Evolutionary conservation across 495 filamentous ascomycete species (phyloP).

Genomic region (Aspergillus egyptiacus): DNA sequence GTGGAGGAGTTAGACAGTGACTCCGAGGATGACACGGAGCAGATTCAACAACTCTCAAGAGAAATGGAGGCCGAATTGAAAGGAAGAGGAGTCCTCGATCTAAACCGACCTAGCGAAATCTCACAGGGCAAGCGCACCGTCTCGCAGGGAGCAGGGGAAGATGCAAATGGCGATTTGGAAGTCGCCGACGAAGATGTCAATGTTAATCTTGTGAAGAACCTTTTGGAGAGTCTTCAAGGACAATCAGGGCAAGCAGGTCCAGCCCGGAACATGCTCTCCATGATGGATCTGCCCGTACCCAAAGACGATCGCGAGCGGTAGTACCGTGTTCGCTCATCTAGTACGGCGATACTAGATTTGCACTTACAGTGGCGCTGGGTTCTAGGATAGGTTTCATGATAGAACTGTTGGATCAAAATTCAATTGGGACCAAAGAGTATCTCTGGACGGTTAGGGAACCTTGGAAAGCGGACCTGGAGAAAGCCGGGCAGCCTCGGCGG

Average conservation of each 20-base stretch:
- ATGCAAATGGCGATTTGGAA: conserved; percentile 25
- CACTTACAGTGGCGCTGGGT: background rate
- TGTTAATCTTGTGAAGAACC: conserved; percentile 81
- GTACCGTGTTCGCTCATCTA: background rate
- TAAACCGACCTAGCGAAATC: conserved; percentile 40
- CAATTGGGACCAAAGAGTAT: background rate
- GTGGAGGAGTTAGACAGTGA: conserved; percentile 44
- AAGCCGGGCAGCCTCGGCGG: background rate
- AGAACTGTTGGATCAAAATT: background rate
- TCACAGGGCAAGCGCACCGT: conserved; percentile 19
- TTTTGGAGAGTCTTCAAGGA: conserved; percentile 86
- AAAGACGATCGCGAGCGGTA: conserved; percentile 55
- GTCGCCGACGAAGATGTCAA: conserved; percentile 61
- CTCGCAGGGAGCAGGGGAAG: conserved; percentile 9
- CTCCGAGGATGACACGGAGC: conserved; percentile 57
- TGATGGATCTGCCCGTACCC: conserved; percentile 77
- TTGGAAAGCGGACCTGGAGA: too few species aligned
- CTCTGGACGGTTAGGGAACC: too few species aligned
- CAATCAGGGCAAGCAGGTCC: conserved; percentile 82
- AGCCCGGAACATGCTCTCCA: conserved; percentile 73
- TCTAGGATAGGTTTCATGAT: background rate
- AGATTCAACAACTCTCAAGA: conserved; percentile 64
- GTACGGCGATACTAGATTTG: background rate
- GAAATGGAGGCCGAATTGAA: conserved; percentile 80
- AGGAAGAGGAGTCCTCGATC: conserved; percentile 64